Evolutionary conservation across 805 yeast species (phyloP), one percentile per base, ranked within the genome.

Genomic region (Kodamaea restingae): DNA sequence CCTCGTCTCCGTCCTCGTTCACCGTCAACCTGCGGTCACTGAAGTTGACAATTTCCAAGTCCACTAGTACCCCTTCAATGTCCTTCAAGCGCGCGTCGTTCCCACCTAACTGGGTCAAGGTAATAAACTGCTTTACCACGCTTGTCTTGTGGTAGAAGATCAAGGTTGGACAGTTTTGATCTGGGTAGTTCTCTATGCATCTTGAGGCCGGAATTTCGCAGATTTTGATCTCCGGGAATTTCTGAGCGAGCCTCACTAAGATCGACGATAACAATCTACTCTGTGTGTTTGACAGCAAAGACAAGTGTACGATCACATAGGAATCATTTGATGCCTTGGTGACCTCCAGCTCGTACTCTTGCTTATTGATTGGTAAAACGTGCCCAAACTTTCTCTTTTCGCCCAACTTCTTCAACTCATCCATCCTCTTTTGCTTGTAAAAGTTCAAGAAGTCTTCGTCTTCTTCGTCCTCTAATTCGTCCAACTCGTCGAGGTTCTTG

Each of bases 171-270:
- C 95, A 84, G 66, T 87, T 90, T 22, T 74, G 58, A 18, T 86
- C 91, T 2, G 98, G 97, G 59, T 90, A 93, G 55, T 82, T 81
- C 54, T 91, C 98, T 47, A 90, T 84, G 38, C 97, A 95, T 60
- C 96, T 79, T 42, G 78, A 73, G 17, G 86, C 96, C n/a, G 85
- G 82, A 35, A 93, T 93, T 50, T 93, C 96, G 31, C 88, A 91
- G 56, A 93, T 85, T 61, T 93, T 93, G 50, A 91, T 63, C 54
- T 93, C 96, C 15, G 78, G 75, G 57, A 78, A 91, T 52, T 78
- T 82, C 2, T 63, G 55, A 0, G 98, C 93, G 11, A 79, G 56
- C 11, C 71, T 61, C 8, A 56, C 53, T 48, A 84, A 70, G n/a
- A 87, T 54, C 2, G 78, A 73, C 0, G 79, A 63, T 34, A 91